A percentile compares a stretch with the other conserved stretches of the same genome.
These are phyloP conservation scores for Solanum lycopersicoides DNA, from an alignment of 257 asterid species.

Conservation along the genomic window DNA sequence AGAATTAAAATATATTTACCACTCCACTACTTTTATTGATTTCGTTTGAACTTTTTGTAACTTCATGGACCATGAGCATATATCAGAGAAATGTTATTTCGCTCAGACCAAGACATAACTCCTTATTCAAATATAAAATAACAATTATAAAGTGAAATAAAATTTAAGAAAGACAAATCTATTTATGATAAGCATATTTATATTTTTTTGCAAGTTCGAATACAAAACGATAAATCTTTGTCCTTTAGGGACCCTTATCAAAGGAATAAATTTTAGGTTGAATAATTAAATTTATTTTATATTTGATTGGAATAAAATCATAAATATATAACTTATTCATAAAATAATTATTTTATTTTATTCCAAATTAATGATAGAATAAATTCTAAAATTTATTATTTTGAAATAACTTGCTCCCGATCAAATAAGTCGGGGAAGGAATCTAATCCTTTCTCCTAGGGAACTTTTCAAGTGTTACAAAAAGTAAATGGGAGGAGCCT, in stretches of 20 bases:
- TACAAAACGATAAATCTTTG: too few species aligned
- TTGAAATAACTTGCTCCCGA: too few species aligned
- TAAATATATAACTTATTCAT: fast-evolving
- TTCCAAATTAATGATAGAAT: too few species aligned
- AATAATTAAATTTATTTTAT: too few species aligned
- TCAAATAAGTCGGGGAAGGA: neutral
- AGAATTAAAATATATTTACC: fast-evolving
- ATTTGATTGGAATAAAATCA: too few species aligned
- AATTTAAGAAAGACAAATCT: neutral
- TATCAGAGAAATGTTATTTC: neutral
- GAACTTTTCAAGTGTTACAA: neutral
- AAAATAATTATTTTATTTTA: too few species aligned
- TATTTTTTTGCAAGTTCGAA: neutral
- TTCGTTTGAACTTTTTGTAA: neutral
- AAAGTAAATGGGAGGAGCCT: neutral
- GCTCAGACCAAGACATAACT: neutral
- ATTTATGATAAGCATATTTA: neutral
- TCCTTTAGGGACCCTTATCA: fast-evolving
- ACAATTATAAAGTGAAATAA: neutral
- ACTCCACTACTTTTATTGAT: too few species aligned
- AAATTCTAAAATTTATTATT: too few species aligned
- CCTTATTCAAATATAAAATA: neutral
- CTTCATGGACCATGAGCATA: neutral
- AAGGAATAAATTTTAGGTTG: neutral
- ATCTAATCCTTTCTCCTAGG: neutral